Percentiles rank a stretch among this genome's conserved stretches.
phyloP scores from a whole-genome alignment of 148 eudicot species.

The Arbutus unedo region DNA sequence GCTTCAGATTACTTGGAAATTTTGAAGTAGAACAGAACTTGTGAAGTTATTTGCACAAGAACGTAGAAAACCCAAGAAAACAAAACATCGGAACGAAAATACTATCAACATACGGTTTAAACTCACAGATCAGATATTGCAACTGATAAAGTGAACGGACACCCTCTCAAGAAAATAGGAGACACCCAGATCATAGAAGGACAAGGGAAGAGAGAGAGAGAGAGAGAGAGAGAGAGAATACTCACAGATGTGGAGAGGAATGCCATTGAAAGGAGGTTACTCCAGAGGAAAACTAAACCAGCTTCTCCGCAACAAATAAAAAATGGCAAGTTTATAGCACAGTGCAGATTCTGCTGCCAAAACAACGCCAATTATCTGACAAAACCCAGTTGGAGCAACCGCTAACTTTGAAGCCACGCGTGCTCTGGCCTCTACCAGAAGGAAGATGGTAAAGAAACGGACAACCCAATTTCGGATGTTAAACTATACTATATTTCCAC shows the following conservation, averaged over 20 bases:
- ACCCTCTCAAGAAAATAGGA: neutral
- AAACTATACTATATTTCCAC: neutral
- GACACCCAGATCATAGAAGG: conserved; percentile 10
- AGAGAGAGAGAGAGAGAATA: conserved; percentile 15
- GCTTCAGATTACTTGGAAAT: neutral
- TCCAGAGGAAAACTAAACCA: neutral
- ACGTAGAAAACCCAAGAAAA: neutral
- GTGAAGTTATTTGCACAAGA: neutral
- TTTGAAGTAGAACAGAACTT: neutral
- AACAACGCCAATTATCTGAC: neutral
- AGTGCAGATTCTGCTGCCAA: neutral
- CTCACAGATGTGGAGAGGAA: conserved; percentile 15
- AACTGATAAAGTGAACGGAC: neutral
- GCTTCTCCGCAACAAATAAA: neutral
- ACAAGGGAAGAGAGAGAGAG: neutral
- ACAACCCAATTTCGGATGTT: conserved; percentile 4
- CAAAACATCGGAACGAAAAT: neutral
- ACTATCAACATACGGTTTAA: neutral
- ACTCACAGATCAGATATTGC: conserved; percentile 7
- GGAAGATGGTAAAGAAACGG: neutral
- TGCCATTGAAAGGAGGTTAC: neutral
- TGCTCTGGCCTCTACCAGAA: neutral
- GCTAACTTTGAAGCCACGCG: conserved; percentile 5
- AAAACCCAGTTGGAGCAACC: conserved; percentile 8
- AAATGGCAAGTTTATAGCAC: neutral